Evolutionary conservation across 495 filamentous ascomycete species (phyloP), one percentile per base, ranked within the genome.

Genomic region (Bacidia rubella): DNA sequence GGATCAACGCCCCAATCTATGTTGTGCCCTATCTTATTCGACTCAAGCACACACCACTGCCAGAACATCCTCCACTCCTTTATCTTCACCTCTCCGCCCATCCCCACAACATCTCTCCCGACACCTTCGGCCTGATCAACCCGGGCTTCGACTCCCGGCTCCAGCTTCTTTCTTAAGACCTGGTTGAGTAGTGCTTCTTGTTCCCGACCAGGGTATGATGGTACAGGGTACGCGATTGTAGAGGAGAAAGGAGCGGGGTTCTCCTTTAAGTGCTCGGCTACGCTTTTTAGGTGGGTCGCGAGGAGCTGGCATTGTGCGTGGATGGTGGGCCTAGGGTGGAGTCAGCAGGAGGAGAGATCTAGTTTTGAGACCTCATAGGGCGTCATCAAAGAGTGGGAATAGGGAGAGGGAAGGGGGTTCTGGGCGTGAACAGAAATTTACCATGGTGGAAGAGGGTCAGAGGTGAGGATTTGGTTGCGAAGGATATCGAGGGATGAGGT

Each of bases 161-260:
- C 85, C 20, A 85, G 75, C 63, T 90, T 90, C 66, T 90, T 92
- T 19, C 87, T 79, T 20, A 92, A 68, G 1, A 93, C 67, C 50
- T 78, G 71, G 5, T 74, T 65, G 1, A 90, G 75, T 3, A 81
- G 66, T 41, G 59, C 66, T 44, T 82, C 78, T 60, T 90, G 78
- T 10, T 77, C 81, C 41, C 79, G 79, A 11, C 82, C 78, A 10
- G 86, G 86, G 67, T 82, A 90, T 51, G 80, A 78, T 3, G 87
- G 83, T 2, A 79, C 75, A 1, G 87, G 87, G 64, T 88, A 87
- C 44, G 81, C 76, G 57, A 77, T 77, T 45, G 82, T 63, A 17
- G 76, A 75, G 48, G 71, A 68, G 41, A 89, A 74, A 45, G 85
- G 73, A 62, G 64, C 43, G 57, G 17, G 15, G 52, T 53, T 39